Conservation (phyloP, 129 eudicot species). For the Escallonia rubra region DNA sequence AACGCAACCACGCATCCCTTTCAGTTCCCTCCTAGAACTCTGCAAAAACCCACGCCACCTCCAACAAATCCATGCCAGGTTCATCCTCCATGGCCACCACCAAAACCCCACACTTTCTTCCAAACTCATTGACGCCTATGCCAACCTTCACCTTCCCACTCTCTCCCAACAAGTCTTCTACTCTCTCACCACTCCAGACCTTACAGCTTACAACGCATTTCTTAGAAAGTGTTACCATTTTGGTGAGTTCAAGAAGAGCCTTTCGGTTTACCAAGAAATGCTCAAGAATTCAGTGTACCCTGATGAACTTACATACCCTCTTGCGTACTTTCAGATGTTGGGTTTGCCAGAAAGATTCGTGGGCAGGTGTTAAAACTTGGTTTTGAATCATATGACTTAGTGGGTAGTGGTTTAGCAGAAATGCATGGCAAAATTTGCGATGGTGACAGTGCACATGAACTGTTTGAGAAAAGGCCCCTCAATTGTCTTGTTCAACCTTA, state of each 20-base stretch:
- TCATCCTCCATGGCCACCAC: conserved; percentile 25
- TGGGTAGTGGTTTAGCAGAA: conserved; percentile 9
- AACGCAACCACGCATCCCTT: neutral
- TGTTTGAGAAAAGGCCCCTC: conserved; percentile 12
- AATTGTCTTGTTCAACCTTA: conserved; percentile 9
- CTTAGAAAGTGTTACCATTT: conserved; percentile 2
- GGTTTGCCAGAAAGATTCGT: conserved; percentile 10
- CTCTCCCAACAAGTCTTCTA: conserved; percentile 17
- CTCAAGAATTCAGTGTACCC: conserved; percentile 15
- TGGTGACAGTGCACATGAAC: neutral
- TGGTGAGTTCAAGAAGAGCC: conserved; percentile 15
- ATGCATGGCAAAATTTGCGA: neutral
- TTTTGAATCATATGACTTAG: conserved; percentile 14
- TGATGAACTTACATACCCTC: conserved; percentile 16
- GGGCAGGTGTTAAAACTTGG: conserved; percentile 24
- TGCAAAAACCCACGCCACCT: conserved; percentile 25
- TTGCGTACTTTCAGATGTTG: conserved; percentile 10
- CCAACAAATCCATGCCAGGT: conserved; percentile 29
- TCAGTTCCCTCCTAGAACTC: conserved; percentile 14
- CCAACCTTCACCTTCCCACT: conserved; percentile 13
- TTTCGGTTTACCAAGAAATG: conserved; percentile 22
- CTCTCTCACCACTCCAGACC: conserved; percentile 7
- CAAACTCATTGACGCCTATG: conserved; percentile 20
- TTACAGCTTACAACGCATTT: conserved; percentile 2
- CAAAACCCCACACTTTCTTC: conserved; percentile 23